Percentiles rank a stretch among this genome's conserved stretches.
Evolutionary conservation across 1,284 basidiomycete species (phyloP).

Genomic region (Gastroboletus turbinatus): DNA sequence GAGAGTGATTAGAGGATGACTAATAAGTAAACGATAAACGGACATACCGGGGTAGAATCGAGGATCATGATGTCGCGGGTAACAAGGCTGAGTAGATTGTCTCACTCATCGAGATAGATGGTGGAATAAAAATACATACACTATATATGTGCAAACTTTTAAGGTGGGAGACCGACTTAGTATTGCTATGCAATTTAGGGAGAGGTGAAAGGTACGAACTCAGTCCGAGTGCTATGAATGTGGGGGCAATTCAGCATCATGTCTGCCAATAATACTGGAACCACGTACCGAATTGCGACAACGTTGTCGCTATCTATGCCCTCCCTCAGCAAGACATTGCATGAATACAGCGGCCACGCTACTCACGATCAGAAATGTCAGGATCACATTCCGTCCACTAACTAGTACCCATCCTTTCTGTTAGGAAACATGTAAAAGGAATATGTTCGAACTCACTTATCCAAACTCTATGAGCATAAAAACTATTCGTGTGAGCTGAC

Average conservation of each 20-base stretch:
- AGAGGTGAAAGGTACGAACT: background rate
- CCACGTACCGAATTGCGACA: conserved; percentile 10
- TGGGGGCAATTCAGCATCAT: background rate
- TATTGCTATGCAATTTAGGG: background rate
- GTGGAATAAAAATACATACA: background rate
- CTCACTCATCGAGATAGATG: background rate
- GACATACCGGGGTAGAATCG: background rate
- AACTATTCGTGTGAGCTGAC: conserved; percentile 1
- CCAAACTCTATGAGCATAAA: conserved; percentile 19
- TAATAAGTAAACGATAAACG: background rate
- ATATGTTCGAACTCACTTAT: conserved; percentile 10
- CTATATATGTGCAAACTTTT: conserved; percentile 4
- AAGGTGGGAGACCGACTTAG: background rate
- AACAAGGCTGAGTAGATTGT: background rate
- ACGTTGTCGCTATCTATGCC: conserved; percentile 1
- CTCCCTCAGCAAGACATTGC: background rate
- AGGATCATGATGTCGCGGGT: background rate
- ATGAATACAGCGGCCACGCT: background rate
- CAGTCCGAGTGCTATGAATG: conserved; percentile 5
- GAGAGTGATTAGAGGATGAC: background rate
- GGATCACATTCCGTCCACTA: conserved; percentile 1
- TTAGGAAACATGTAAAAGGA: background rate
- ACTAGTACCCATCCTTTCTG: background rate
- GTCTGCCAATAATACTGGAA: background rate
- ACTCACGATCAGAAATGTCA: conserved; percentile 13